Percentiles rank a stretch among this genome's conserved stretches.
Evolutionary conservation across 2,329 filamentous ascomycete genomes (phyloP).

Genomic region (Colletotrichum camelliae): DNA sequence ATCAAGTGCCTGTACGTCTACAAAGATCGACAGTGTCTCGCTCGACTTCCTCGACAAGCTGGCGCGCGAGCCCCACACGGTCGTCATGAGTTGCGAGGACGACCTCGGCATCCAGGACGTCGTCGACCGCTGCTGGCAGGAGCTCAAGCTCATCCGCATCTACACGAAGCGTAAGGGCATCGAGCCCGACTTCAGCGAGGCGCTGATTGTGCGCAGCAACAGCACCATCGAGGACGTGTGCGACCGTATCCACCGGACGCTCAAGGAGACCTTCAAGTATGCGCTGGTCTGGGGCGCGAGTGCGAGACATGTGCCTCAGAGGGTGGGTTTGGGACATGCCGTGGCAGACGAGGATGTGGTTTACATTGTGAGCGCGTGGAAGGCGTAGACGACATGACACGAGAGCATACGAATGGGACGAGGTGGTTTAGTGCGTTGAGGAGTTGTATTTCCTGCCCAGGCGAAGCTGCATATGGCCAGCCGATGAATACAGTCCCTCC

Average conservation of each 20-base stretch:
- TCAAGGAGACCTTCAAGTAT: conserved; percentile 99
- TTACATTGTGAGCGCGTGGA: conserved; percentile 70
- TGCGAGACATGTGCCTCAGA: conserved; percentile 91
- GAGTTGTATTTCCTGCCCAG: conserved; percentile 14
- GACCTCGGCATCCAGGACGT: conserved; percentile 94
- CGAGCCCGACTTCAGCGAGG: conserved; percentile 89
- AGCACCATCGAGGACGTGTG: conserved; percentile 96
- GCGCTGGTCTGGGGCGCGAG: conserved; percentile 97
- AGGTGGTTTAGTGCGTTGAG: background rate
- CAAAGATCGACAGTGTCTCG: conserved; percentile 97
- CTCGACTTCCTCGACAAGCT: conserved; percentile 92
- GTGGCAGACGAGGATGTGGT: conserved; percentile 76
- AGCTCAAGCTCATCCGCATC: conserved; percentile 85
- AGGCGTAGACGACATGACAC: conserved; percentile 47
- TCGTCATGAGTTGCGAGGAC: conserved; percentile 96
- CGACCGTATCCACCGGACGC: conserved; percentile 87
- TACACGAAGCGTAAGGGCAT: conserved; percentile 97
- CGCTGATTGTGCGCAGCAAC: conserved; percentile 87
- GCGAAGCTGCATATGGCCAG: background rate
- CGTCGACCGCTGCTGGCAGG: conserved; percentile 93
- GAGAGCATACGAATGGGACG: background rate
- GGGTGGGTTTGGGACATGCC: conserved; percentile 83
- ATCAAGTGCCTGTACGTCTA: conserved; percentile 96
- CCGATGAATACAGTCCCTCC: conserved; percentile 15
- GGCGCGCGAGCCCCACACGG: conserved; percentile 90